Evolutionary conservation across 306 rosid genomes (phyloP).

Genomic region (Alnus glutinosa): DNA sequence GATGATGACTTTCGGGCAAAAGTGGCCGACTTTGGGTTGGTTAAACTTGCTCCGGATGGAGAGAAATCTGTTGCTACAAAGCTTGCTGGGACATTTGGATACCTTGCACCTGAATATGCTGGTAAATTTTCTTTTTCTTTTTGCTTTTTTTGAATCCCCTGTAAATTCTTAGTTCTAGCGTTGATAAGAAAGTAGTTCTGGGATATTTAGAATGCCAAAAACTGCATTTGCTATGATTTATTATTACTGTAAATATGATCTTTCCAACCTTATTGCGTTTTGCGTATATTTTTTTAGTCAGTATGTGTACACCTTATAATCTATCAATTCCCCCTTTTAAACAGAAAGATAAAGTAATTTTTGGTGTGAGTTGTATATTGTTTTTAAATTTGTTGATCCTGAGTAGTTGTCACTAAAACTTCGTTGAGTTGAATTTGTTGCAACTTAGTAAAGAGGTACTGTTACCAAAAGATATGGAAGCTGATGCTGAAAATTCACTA

Average conservation of each 20-base stretch:
- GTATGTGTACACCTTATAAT: not conserved
- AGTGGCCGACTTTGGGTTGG: constrained; percentile 84
- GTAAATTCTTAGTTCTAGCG: not conserved
- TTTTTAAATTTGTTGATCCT: not conserved
- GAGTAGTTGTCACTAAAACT: not conserved
- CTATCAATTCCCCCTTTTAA: not conserved
- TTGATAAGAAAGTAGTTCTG: not conserved
- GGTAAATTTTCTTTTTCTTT: constrained; percentile 39
- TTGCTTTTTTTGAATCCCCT: not conserved
- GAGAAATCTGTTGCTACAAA: constrained; percentile 65
- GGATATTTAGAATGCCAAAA: not conserved
- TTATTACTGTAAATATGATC: not conserved
- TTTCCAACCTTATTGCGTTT: not conserved
- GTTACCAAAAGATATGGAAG: not conserved
- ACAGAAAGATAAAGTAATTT: not conserved
- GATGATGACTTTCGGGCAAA: constrained; percentile 70
- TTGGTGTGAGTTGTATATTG: not conserved
- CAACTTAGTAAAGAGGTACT: not conserved
- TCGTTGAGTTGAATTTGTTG: not conserved
- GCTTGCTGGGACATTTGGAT: constrained; percentile 89
- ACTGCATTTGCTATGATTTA: not conserved
- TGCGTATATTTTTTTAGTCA: not conserved
- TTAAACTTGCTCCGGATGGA: constrained; percentile 78
- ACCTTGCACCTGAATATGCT: constrained; percentile 91
- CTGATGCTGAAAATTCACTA: not conserved